Percentiles rank a stretch among this genome's conserved stretches.
Evolutionary conservation across 148 eudicot genomes (phyloP).

Genomic region (Camellia japonica): DNA sequence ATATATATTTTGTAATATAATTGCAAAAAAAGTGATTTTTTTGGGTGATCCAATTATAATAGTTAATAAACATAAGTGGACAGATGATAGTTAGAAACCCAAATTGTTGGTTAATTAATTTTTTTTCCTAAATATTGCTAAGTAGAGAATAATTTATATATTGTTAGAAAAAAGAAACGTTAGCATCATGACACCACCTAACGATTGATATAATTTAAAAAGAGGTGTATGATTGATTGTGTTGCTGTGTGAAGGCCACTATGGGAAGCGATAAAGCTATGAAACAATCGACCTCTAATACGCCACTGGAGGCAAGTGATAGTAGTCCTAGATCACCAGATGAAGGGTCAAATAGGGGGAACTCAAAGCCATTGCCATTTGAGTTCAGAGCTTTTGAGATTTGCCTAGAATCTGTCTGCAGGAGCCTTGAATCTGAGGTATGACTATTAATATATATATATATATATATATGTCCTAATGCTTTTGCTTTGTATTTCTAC

Average conservation of each 20-base stretch:
- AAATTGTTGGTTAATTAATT: too few species aligned
- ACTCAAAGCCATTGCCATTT: not conserved
- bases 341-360: not conserved
- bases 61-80: too few species aligned
- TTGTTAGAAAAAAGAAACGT: too few species aligned
- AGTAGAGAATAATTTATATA: too few species aligned
- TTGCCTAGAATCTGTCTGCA: constrained; percentile 12
- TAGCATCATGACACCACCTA: too few species aligned
- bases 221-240: not conserved
- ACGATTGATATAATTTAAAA: too few species aligned
- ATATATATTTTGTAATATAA: too few species aligned
- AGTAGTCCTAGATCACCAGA: not conserved
- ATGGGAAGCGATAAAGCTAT: not conserved
- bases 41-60: too few species aligned
- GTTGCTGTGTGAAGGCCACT: constrained; percentile 8
- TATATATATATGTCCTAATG: not conserved
- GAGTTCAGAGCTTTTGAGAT: constrained; percentile 11
- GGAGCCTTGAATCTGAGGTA: constrained; percentile 10
- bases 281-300: not conserved
- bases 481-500: not conserved
- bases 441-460: not conserved
- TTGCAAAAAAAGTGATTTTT: too few species aligned
- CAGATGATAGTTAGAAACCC: too few species aligned
- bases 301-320: not conserved
- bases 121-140: too few species aligned